Evolutionary conservation across 2,329 filamentous ascomycete species (phyloP).

Genomic region (Hysterium pulicare): DNA sequence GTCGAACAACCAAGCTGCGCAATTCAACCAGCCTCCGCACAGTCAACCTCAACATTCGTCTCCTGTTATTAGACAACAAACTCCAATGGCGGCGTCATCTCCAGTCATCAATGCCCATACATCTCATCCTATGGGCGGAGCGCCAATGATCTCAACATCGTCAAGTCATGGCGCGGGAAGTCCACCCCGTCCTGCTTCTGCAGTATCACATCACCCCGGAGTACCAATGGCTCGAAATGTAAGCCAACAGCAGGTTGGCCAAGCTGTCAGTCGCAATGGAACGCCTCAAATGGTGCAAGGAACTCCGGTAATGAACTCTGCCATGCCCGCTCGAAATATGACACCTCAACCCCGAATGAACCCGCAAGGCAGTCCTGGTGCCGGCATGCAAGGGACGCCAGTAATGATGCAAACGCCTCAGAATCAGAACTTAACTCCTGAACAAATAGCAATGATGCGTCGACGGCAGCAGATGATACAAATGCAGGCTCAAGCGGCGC

Average conservation of each 20-base stretch:
- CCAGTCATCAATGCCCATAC: constrained; percentile 34
- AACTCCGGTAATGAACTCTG: constrained; percentile 36
- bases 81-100: constrained; percentile 46
- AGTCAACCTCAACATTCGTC: constrained; percentile 65
- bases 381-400: constrained; percentile 33
- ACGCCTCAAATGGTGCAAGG: constrained; percentile 38
- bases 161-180: constrained; percentile 38
- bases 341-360: constrained; percentile 39
- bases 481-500: constrained; percentile 3
- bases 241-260: constrained; percentile 35
- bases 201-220: constrained; percentile 33
- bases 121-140: constrained; percentile 40
- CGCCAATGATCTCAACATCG: constrained; percentile 42
- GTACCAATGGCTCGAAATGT: constrained; percentile 32
- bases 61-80: constrained; percentile 52
- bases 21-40: constrained; percentile 45
- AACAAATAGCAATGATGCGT: constrained; percentile 30
- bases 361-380: constrained; percentile 31
- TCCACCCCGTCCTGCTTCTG: constrained; percentile 36
- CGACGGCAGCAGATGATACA: constrained; percentile 7
- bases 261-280: constrained; percentile 33
- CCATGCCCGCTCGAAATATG: constrained; percentile 37
- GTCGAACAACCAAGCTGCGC: constrained; percentile 14
- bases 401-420: constrained; percentile 37
- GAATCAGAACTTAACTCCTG: constrained; percentile 32